Evolutionary conservation across 768 basidiomycete genomes (phyloP), one percentile per base, ranked within the genome.

Genomic region (Panellus pusillus): DNA sequence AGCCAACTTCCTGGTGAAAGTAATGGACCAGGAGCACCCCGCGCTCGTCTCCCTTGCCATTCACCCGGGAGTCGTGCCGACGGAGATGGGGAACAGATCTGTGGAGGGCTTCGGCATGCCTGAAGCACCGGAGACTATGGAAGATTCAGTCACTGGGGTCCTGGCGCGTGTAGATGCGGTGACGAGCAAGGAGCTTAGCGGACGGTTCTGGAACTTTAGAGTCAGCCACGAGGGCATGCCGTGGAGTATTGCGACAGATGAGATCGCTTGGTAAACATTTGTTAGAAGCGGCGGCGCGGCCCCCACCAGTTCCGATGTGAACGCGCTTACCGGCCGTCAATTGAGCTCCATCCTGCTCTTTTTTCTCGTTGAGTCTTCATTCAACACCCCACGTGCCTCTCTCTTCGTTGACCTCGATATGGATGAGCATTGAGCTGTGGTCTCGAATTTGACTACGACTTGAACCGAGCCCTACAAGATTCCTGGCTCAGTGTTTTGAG

Each of bases 191-290:
- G 6, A 29, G 44, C 9, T n/a, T 12, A 32, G 44, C 13, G 44
- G 44, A 29, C 24, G 44, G 44, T 46, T 46, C 40, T 41, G 40
- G 40, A 41, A 41, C 40, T 41, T 41, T n/a, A 41, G 20, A n/a
- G 40, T 24, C 17, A 41, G 17, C 11, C 9, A 24, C 3, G 40
- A 41, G 9, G 20, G 20, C 9, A 35, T 35, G 32, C 40, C 40
- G 17, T 41, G 40, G 40, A 24, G 20, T 24, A n/a, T 41, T 18
- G 9, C 40, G 40, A 41, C 40, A 2, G 40, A 41, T 11, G 40
- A 41, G 40, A 41, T 41, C 20, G 9, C 17, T 17, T 41, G 40
- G 40, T 41, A 41, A n/a, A 41, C n/a, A 18, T 35, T 11, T 35
- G 32, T 35, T 14, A 35, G 24, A 24, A 24, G 24, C 24, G 3